Conservation (phyloP, 1,284 basidiomycete species). For the Rhodotorula sp. region DNA sequence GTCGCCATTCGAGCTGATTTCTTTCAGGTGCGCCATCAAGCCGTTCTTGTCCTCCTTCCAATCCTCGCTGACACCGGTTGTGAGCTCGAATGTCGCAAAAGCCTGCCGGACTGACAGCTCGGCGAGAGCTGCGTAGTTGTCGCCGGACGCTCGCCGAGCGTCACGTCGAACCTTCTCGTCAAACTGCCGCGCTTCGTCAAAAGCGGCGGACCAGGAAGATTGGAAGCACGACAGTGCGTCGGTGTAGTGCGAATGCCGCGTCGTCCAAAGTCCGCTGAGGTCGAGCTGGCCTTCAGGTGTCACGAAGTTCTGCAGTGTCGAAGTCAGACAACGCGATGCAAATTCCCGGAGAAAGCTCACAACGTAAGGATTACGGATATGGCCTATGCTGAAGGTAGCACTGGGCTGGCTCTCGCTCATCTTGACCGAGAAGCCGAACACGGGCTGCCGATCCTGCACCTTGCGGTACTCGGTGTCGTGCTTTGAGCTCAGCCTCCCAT, state of each 20-base stretch:
- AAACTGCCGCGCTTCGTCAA: constrained; percentile 4
- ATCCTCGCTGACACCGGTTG: constrained; percentile 32
- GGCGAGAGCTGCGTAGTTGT: constrained; percentile 38
- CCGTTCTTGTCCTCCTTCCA: constrained; percentile 21
- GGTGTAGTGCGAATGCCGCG: constrained; percentile 1
- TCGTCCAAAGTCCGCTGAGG: constrained; percentile 25
- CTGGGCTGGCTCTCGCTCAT: not conserved
- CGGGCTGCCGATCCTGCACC: constrained; percentile 35
- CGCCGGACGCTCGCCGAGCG: constrained; percentile 24
- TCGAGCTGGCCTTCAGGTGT: constrained; percentile 19
- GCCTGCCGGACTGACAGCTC: constrained; percentile 41
- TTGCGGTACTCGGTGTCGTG: constrained; percentile 32
- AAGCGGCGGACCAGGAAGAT: not conserved
- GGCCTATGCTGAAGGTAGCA: constrained; percentile 27
- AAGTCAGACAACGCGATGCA: too few species aligned
- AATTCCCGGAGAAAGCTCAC: constrained; percentile 2
- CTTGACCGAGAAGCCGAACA: constrained; percentile 26
- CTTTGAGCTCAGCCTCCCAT: constrained; percentile 30
- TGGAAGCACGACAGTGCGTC: constrained; percentile 23
- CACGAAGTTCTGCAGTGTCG: constrained; percentile 21
- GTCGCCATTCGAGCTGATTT: constrained; percentile 37
- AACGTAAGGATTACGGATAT: constrained; percentile 33
- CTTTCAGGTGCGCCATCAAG: constrained; percentile 39
- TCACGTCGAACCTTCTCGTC: constrained; percentile 24
- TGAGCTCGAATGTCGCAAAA: constrained; percentile 41